Evolutionary conservation across 2,329 filamentous ascomycete genomes (phyloP), one percentile per base, ranked within the genome.

Genomic region (Aspergillus sergii): DNA sequence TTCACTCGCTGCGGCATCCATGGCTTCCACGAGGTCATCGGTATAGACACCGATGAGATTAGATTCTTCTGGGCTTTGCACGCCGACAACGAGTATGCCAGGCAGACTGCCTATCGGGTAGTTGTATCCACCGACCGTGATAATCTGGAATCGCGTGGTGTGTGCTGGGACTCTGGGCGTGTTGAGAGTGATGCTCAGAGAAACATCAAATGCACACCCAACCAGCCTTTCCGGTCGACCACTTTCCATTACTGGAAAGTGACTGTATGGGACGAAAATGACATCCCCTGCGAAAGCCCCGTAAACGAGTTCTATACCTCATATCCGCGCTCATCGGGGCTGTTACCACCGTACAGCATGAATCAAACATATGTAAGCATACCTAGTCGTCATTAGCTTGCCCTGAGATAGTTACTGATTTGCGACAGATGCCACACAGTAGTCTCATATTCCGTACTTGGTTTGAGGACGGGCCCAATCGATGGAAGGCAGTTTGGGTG

Each of bases 401-500:
- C 14, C 34, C 14, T 36, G 34, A 1, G 4, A 21, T 23, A 14
- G 14, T 23, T 23, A 46, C 43, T 46, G 3, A 46, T 23, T 23
- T 46, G 9, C 43, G 21, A 16, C 16, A 58, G 51, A 71, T 71
- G 69, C 69, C 69, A 19, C 69, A 71, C 39, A 65, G 60, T 3
- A 69, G 66, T 36, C 63, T 71, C 7, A 71, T 71, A 11, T 71
- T 71, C 58, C 66, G 68, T 23, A 68, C 68, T 12, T 71, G 69
- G 69, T 71, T 71, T 26, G 69, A 71, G 57, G 62, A 71, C 19
- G 67, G 69, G 16, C 43, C 62, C 16, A 65, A 71, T 34, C 62
- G 68, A 39, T 71, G 69, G 69, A 71, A 71, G 41, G 69, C 69
- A 11, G 66, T 71, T 14, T 71, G 69, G 69, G 69, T 71, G 28